Percentiles rank a stretch among this genome's conserved stretches.
Evolutionary conservation across 2,329 filamentous ascomycete genomes (phyloP).

Genomic region (Curvularia hawaiiensis): DNA sequence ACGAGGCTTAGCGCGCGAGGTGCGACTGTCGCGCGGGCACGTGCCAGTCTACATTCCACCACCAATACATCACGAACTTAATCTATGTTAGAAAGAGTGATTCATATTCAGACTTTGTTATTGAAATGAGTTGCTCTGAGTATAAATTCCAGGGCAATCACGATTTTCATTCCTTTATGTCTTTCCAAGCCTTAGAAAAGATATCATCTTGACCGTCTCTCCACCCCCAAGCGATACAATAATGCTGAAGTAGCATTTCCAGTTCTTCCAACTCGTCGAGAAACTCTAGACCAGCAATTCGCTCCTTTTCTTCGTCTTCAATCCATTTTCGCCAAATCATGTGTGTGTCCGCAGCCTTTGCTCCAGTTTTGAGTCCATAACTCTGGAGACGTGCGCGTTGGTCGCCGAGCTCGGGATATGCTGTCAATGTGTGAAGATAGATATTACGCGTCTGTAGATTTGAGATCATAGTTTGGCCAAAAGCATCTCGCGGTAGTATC

Average conservation of each 20-base stretch:
- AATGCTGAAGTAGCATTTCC: constrained; percentile 84
- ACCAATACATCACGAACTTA: neutral
- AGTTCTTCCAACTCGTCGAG: constrained; percentile 97
- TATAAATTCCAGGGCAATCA: neutral
- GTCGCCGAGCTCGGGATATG: constrained; percentile 69
- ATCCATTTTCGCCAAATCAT: constrained; percentile 84
- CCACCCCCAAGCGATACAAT: constrained; percentile 89
- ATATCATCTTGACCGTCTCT: constrained; percentile 54
- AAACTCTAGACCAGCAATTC: constrained; percentile 81
- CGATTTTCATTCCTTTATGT: constrained; percentile 26
- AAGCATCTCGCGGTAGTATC: constrained; percentile 79
- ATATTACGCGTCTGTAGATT: constrained; percentile 86
- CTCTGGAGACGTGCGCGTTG: constrained; percentile 70
- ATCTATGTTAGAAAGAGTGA: neutral
- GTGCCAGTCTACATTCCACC: neutral
- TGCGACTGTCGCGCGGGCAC: constrained; percentile 10
- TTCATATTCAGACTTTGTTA: neutral
- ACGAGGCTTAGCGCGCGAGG: constrained; percentile 21
- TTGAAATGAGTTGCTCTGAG: neutral
- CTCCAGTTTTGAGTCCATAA: constrained; percentile 67
- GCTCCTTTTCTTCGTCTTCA: constrained; percentile 70
- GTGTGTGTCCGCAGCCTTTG: constrained; percentile 64
- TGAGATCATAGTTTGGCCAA: constrained; percentile 88
- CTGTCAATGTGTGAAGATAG: constrained; percentile 78
- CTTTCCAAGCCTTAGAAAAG: constrained; percentile 43